phyloP scores from a whole-genome alignment of 352 stramenopile genomes.

The Pilasporangium apinafurcum region DNA sequence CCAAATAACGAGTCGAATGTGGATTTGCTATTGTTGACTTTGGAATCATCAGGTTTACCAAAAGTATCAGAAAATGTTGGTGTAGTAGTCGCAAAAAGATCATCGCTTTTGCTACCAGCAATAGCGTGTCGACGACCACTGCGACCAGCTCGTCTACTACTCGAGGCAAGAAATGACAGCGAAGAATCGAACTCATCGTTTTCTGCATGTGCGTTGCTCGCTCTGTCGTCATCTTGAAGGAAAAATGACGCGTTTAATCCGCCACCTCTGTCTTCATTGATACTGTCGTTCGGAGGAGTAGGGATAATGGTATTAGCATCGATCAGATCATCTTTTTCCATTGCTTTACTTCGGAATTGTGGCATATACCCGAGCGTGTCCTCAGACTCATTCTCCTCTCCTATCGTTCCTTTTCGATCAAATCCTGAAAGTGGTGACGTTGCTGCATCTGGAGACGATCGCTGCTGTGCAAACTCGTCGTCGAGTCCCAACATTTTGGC shows the following conservation, averaged over 20 bases:
- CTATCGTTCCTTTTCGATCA: neutral
- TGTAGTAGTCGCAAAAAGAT: constrained; percentile 6
- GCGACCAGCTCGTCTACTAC: constrained; percentile 3
- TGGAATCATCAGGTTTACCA: neutral
- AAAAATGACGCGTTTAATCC: constrained; percentile 30
- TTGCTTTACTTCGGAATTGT: constrained; percentile 1
- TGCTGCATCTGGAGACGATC: neutral
- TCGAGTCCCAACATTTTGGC: constrained; percentile 57
- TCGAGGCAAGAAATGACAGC: constrained; percentile 14
- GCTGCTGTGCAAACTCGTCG: constrained; percentile 12
- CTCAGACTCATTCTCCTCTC: neutral
- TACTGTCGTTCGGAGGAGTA: neutral
- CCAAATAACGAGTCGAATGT: constrained; percentile 23
- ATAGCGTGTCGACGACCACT: neutral
- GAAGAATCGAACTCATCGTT: constrained; percentile 6
- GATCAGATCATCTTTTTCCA: constrained; percentile 4
- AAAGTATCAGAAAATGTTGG: neutral
- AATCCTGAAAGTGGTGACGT: neutral
- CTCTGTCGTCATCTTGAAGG: constrained; percentile 7
- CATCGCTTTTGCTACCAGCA: neutral
- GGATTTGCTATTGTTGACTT: neutral
- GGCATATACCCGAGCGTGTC: constrained; percentile 5
- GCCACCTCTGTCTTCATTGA: constrained; percentile 2
- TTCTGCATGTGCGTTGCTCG: no score
- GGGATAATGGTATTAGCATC: neutral